Percentiles rank a stretch among this genome's conserved stretches.
phyloP scores from a whole-genome alignment of 108 stramenopile species.

The Stephanodiscus triporus region DNA sequence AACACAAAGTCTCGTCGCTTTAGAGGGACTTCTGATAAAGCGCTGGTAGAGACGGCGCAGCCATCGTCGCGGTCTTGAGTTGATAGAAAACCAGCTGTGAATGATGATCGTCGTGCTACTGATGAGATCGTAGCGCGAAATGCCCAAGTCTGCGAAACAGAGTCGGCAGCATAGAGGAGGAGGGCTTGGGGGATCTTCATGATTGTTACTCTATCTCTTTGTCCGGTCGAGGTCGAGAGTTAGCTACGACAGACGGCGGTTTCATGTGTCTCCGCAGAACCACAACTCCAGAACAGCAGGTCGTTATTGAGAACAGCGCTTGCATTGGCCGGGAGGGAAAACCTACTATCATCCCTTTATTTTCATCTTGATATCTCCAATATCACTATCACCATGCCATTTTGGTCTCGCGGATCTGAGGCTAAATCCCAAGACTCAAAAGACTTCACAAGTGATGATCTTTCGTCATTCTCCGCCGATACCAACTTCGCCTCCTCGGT shows the following conservation, averaged over 20 bases:
- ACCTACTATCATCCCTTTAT: not conserved
- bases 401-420: constrained; percentile 43
- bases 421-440: constrained; percentile 27
- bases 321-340: not conserved
- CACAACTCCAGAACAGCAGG: too few relatives aligned
- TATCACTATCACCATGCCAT: constrained; percentile 35
- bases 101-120: not conserved
- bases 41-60: not conserved
- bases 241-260: too few relatives aligned
- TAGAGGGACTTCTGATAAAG: constrained; percentile 2
- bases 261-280: too few relatives aligned
- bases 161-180: not conserved
- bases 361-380: not conserved
- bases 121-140: constrained; percentile 13
- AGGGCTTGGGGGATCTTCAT: not conserved
- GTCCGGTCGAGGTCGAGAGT: too few relatives aligned
- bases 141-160: constrained; percentile 10
- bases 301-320: too few relatives aligned
- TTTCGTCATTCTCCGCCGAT: constrained; percentile 22
- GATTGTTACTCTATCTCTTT: too few relatives aligned
- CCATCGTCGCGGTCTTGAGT: constrained; percentile 4
- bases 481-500: constrained; percentile 18
- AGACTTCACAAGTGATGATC: constrained; percentile 37
- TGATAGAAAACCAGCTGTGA: not conserved
- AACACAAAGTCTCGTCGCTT: constrained; percentile 37